Evolutionary conservation across 345 rosid genomes (phyloP), one percentile per base, ranked within the genome.

Genomic region (Pugionium dolabratum): DNA sequence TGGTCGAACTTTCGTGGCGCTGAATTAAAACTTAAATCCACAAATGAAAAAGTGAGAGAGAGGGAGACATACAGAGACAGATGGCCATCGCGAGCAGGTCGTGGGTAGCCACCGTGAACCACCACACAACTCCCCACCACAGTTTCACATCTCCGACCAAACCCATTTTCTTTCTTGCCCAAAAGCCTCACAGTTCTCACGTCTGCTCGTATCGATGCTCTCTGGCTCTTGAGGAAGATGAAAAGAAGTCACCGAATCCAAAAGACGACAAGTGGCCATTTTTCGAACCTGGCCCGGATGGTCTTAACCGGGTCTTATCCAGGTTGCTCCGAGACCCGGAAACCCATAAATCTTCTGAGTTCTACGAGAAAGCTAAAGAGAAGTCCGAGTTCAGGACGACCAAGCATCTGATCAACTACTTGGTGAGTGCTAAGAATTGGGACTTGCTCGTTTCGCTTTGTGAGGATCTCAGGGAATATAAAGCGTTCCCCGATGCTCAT

Each of bases 361-460:
- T 75, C 66, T 85, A 84, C 70, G 73, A 76, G 79, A 79, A 86
- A 78, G 90, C 85, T 9, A 85, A 82, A 69, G 79, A 79, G 51
- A 75, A 46, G 55, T 68, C 81, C 2, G 83, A 79, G 28, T 76
- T 89, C 58, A 79, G 59, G 72, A 78, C 82, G 37, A 10, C 88
- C 34, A 80, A 76, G 69, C 83, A 78, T 73, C 73, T 89, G 0
- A 69, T 82, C 72, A 84, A 83, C 81, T 79, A 85, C 78, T 74
- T 87, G 81, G 67, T 83, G 5, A 64, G 54, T 18, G 72, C 80
- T 43, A 82, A 79, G 78, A 85, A 75, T 30, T 91, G 95, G 98
- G 87, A 72, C 65, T 77, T 56, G 59, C 69, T 89, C 54, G 48
- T 78, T 59, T 72, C 69, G 0, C 79, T 91, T 25, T 78, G 80